Evolutionary conservation across 176 grass and related monocot species (phyloP).

Genomic region (Zoysia japonica): DNA sequence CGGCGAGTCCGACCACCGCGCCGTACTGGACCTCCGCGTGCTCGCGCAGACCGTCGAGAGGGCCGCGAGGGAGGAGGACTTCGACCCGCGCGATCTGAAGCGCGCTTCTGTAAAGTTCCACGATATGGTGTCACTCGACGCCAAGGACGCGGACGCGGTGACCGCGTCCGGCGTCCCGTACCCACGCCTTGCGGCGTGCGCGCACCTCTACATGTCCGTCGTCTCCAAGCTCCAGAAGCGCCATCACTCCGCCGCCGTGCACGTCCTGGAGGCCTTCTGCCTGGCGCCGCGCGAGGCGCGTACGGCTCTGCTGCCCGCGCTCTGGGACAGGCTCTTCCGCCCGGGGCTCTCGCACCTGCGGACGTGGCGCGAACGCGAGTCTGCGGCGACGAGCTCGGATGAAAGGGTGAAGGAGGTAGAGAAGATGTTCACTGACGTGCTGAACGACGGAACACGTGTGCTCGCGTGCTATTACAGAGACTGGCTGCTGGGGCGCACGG

Average conservation of each 20-base stretch:
- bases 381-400: conserved; percentile 8
- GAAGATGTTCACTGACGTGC: conserved; percentile 37
- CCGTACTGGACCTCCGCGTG: conserved; percentile 51
- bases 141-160: conserved; percentile 28
- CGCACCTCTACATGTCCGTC: conserved; percentile 41
- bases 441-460: conserved; percentile 55
- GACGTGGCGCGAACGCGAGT: conserved; percentile 61
- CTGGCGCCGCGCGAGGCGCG: conserved; percentile 53
- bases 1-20: conserved; percentile 41
- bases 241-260: conserved; percentile 49
- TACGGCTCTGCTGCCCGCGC: conserved; percentile 39
- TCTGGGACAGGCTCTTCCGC: conserved; percentile 68
- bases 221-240: conserved; percentile 44
- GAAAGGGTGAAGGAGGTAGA: conserved; percentile 45
- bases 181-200: conserved; percentile 36
- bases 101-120: conserved; percentile 44
- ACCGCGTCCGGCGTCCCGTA: not conserved
- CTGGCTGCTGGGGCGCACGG: conserved; percentile 65
- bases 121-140: conserved; percentile 3
- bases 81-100: conserved; percentile 51
- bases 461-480: conserved; percentile 84
- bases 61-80: conserved; percentile 15
- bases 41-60: conserved; percentile 50
- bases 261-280: conserved; percentile 62
- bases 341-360: conserved; percentile 55